Evolutionary conservation across 2,329 filamentous ascomycete species (phyloP).

Genomic region (Pseudonectria foliicola): DNA sequence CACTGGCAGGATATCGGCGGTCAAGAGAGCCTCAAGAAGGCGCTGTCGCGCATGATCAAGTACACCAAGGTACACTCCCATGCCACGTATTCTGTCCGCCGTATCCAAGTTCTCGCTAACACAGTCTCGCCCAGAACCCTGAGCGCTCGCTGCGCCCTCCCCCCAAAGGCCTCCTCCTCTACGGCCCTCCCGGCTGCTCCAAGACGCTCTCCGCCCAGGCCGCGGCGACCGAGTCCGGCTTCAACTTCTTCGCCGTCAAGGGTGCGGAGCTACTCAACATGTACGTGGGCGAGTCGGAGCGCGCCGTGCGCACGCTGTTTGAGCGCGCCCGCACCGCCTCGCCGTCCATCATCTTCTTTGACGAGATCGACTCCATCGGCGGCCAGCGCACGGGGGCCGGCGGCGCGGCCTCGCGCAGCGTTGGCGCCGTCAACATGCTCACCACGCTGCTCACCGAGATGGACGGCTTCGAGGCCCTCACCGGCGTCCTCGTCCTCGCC

Average conservation of each 20-base stretch:
- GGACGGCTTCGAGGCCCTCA: slow-evolving; percentile 84
- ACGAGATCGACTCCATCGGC: slow-evolving; percentile 87
- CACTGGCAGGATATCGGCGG: slow-evolving; percentile 86
- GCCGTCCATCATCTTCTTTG: slow-evolving; percentile 93
- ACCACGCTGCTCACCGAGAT: slow-evolving; percentile 90
- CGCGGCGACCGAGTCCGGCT: slow-evolving; percentile 79
- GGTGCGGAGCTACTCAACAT: slow-evolving; percentile 90
- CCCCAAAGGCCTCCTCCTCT: slow-evolving; percentile 78
- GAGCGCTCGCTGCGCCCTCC: slow-evolving; percentile 43
- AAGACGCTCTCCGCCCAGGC: slow-evolving; percentile 92
- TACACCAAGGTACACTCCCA: slow-evolving; percentile 24
- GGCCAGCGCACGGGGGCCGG: slow-evolving; percentile 44
- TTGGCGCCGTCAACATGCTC: slow-evolving; percentile 67
- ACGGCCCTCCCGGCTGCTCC: slow-evolving; percentile 88
- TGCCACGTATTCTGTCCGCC: too few relatives aligned
- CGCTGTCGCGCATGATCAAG: slow-evolving; percentile 45
- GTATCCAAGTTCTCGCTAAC: too few relatives aligned
- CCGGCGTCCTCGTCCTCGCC: slow-evolving; percentile 78
- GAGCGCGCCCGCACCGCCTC: slow-evolving; percentile 75
- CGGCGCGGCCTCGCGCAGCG: slow-evolving; percentile 27
- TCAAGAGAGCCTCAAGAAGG: slow-evolving; percentile 65
- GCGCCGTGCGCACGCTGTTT: slow-evolving; percentile 78
- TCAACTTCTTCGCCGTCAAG: slow-evolving; percentile 93
- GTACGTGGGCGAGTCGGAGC: slow-evolving; percentile 94
- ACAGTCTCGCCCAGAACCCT: slow-evolving; percentile 22